Evolutionary conservation across 768 basidiomycete genomes (phyloP).

Genomic region (Boletus huronensis): DNA sequence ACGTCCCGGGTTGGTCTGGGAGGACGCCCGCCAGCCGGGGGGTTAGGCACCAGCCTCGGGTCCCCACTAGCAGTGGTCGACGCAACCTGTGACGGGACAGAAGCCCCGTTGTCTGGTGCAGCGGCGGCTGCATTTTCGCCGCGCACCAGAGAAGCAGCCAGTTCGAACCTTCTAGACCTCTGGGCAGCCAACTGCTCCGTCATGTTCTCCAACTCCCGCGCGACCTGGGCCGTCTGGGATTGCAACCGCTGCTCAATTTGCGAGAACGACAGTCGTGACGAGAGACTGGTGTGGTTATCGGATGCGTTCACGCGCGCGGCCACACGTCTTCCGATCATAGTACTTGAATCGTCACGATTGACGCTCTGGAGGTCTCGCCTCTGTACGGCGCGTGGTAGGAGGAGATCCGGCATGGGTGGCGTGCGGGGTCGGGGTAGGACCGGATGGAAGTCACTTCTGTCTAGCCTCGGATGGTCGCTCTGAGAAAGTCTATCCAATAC

Average conservation of each 20-base stretch:
- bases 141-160: slow-evolving; percentile 14
- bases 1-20: slow-evolving; percentile 16
- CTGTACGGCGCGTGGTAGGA: slow-evolving; percentile 18
- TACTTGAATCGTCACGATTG: slow-evolving; percentile 29
- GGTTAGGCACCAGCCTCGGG: slow-evolving; percentile 2
- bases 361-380: slow-evolving; percentile 21
- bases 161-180: slow-evolving; percentile 23
- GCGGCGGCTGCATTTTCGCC: background rate
- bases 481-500: slow-evolving; percentile 23
- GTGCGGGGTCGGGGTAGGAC: slow-evolving; percentile 23
- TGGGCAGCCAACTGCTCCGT: slow-evolving; percentile 23
- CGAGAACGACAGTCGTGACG: slow-evolving; percentile 20
- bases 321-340: slow-evolving; percentile 35
- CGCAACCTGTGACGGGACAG: background rate
- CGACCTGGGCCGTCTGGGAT: slow-evolving; percentile 29
- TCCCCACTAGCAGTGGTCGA: background rate
- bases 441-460: slow-evolving; percentile 15
- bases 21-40: slow-evolving; percentile 12
- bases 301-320: slow-evolving; percentile 28
- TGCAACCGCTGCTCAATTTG: slow-evolving; percentile 30
- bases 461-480: slow-evolving; percentile 11
- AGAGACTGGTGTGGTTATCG: slow-evolving; percentile 16
- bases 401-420: slow-evolving; percentile 29
- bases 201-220: slow-evolving; percentile 34
- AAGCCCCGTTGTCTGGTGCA: background rate